A percentile compares a stretch with the other conserved stretches of the same genome.
Evolutionary conservation across 805 yeast species (phyloP).

Genomic region (Candida coleopterorum): DNA sequence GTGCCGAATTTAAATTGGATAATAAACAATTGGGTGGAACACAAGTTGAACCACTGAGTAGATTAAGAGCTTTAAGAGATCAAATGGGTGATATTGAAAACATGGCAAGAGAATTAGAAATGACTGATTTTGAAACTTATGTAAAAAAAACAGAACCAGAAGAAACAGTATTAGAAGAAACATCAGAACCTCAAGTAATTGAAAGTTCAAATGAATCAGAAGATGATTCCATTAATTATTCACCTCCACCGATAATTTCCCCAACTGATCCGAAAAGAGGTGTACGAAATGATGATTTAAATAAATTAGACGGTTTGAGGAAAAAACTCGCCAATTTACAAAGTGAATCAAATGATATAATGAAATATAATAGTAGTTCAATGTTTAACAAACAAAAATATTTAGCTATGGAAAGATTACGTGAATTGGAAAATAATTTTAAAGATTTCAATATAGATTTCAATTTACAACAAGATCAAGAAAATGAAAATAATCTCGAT

Average conservation of each 20-base stretch:
- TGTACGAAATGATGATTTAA: slow-evolving; percentile 47
- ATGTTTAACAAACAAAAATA: slow-evolving; percentile 54
- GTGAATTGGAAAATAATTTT: slow-evolving; percentile 63
- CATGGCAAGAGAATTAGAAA: slow-evolving; percentile 82
- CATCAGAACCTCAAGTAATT: slow-evolving; percentile 15
- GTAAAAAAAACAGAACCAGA: slow-evolving; percentile 9
- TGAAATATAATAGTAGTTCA: slow-evolving; percentile 62
- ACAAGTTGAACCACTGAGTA: slow-evolving; percentile 68
- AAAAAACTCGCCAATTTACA: slow-evolving; percentile 59
- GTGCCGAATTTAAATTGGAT: slow-evolving; percentile 43
- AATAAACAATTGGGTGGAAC: slow-evolving; percentile 40
- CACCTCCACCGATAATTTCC: slow-evolving; percentile 6
- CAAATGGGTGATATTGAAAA: slow-evolving; percentile 81
- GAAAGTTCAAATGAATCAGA: slow-evolving; percentile 15
- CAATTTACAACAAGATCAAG: slow-evolving; percentile 14
- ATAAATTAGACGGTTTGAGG: slow-evolving; percentile 51
- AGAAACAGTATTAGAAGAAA: slow-evolving; percentile 9
- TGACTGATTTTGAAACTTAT: slow-evolving; percentile 65
- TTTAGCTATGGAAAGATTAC: slow-evolving; percentile 66
- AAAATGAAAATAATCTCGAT: slow-evolving; percentile 7
- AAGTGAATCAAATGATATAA: slow-evolving; percentile 69
- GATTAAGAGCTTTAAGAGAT: slow-evolving; percentile 70
- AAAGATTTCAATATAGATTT: slow-evolving; percentile 62
- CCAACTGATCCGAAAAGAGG: slow-evolving; percentile 34
- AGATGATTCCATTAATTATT: slow-evolving; percentile 12